Base-by-base conservation (phyloP, 2,329 filamentous ascomycete genomes). In the Drechslerella coelobrocha region DNA sequence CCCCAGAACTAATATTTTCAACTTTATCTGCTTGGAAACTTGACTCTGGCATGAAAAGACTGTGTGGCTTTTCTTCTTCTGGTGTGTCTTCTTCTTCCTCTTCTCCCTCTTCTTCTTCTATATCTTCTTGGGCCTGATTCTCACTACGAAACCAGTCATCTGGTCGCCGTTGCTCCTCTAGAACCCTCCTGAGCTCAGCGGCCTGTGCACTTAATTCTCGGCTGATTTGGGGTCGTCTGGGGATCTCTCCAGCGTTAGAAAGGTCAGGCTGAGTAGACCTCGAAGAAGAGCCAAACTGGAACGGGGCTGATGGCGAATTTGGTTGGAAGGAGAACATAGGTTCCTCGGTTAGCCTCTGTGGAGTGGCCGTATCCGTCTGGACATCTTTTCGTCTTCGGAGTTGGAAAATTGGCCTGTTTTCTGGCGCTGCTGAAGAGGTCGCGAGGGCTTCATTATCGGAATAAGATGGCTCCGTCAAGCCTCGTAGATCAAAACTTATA, bases 171-270 rank as follows among this genome's bases (percentile, higher is more conserved):
- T 53, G 54, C 27, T 75, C 74, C 23, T 75, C 74, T 27, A 74
- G 68, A 29, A 53, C 54, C 23, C 74, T 73, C 24, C 73, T 66
- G 29, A 75, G 61, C 51, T 75, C 74, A 6, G 73, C 56, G 47
- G 71, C 71, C 39, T 73, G 73, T 23, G 74, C 72, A 27, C 73
- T 74, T 27, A 68, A 57, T 34, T 75, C 73, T 19, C 74, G 73
- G 17, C 72, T 73, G 17, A 73, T 72, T 27, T 73, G 73, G n/a
- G 74, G 74, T 21, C 74, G 72, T 14, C 55, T 68, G 10, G 57
- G 57, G 23, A 41, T 21, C 17, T 69, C 65, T 24, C 37, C 55
- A 2, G 48, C 41, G 19, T 45, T 47, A 31, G 51, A 24, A 12
- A 52, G 9, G n/a, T 61, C 51, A 17, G 43, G 23, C 5, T 43